Percentiles rank a stretch among this genome's conserved stretches.
These are phyloP conservation scores for Neurospora sp. DNA, from an alignment of 495 filamentous ascomycete species.

Conservation along the genomic window DNA sequence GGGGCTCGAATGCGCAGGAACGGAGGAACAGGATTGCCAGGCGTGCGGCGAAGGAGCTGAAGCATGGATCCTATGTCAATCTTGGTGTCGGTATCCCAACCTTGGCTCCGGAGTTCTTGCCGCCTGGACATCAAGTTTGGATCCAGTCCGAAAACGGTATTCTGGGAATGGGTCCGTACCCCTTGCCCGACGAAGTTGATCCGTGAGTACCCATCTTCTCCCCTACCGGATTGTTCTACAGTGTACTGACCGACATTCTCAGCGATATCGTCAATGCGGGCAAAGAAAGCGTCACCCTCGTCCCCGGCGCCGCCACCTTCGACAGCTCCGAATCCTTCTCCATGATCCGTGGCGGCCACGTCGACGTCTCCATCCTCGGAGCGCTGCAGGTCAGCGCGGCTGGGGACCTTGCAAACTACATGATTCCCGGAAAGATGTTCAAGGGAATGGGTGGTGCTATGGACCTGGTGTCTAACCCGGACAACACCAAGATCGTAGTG, in stretches of 20 bases:
- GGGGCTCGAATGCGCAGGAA: slow-evolving; percentile 19
- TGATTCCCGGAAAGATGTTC: slow-evolving; percentile 53
- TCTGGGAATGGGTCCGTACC: slow-evolving; percentile 54
- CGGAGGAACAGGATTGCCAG: slow-evolving; percentile 49
- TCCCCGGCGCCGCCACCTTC: slow-evolving; percentile 46
- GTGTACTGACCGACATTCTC: not conserved
- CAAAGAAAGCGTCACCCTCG: slow-evolving; percentile 51
- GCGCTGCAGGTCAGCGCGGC: slow-evolving; percentile 49
- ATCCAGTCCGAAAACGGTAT: slow-evolving; percentile 55
- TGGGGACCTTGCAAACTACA: slow-evolving; percentile 54
- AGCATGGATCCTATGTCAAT: slow-evolving; percentile 58
- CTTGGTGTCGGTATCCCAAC: slow-evolving; percentile 57
- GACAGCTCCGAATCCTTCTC: slow-evolving; percentile 50
- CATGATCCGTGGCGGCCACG: slow-evolving; percentile 53
- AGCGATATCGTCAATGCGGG: slow-evolving; percentile 52
- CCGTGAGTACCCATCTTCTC: slow-evolving; percentile 18
- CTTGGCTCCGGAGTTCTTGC: slow-evolving; percentile 46
- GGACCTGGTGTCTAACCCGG: slow-evolving; percentile 52
- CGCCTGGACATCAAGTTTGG: slow-evolving; percentile 40
- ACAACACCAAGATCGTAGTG: slow-evolving; percentile 51
- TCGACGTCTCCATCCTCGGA: slow-evolving; percentile 51
- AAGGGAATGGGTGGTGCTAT: slow-evolving; percentile 58
- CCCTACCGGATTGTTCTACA: not conserved
- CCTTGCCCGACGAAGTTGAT: slow-evolving; percentile 42
- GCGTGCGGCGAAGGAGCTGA: slow-evolving; percentile 52